Evolutionary conservation across 768 basidiomycete species (phyloP).

Genomic region (Saitozyma podzolica): DNA sequence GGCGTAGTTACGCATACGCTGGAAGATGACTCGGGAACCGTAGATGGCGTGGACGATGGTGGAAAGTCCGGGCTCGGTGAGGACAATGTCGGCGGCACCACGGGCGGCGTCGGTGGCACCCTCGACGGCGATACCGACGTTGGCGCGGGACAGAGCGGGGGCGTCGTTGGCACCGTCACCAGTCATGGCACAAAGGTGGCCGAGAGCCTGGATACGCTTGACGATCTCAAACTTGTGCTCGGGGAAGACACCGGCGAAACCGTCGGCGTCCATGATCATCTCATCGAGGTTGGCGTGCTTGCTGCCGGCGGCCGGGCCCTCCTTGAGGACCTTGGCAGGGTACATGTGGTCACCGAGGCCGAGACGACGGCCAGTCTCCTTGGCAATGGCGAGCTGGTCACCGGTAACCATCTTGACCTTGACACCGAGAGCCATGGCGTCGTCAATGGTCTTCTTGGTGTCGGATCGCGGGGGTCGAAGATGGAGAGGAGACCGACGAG

Average conservation of each 20-base stretch:
- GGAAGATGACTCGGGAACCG: constrained; percentile 98
- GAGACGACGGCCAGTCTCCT: constrained; percentile 97
- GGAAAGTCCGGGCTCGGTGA: constrained; percentile 97
- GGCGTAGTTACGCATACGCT: constrained; percentile 99
- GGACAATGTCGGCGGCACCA: constrained; percentile 96
- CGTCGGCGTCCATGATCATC: constrained; percentile 99
- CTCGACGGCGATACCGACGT: constrained; percentile 99
- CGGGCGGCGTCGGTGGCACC: constrained; percentile 99
- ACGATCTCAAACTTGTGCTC: constrained; percentile 99
- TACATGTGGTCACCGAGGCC: constrained; percentile 99
- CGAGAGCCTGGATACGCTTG: constrained; percentile 94
- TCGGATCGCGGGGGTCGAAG: constrained; percentile 98
- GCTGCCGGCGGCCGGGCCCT: constrained; percentile 83
- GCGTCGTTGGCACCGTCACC: constrained; percentile 99
- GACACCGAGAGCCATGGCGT: constrained; percentile 91
- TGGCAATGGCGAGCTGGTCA: constrained; percentile 98
- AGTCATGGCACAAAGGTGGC: constrained; percentile 97
- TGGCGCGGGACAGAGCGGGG: constrained; percentile 94
- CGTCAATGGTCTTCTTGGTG: constrained; percentile 98
- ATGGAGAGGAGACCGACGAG: constrained; percentile 95
- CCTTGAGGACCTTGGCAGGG: constrained; percentile 97
- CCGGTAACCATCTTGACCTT: constrained; percentile 99
- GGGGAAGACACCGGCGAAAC: constrained; percentile 98
- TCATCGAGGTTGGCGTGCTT: constrained; percentile 84
- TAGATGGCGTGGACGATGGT: constrained; percentile 99